These are phyloP conservation scores for Boletus rubroflammeus DNA, from an alignment of 768 basidiomycete genomes.

Conservation along the genomic window DNA sequence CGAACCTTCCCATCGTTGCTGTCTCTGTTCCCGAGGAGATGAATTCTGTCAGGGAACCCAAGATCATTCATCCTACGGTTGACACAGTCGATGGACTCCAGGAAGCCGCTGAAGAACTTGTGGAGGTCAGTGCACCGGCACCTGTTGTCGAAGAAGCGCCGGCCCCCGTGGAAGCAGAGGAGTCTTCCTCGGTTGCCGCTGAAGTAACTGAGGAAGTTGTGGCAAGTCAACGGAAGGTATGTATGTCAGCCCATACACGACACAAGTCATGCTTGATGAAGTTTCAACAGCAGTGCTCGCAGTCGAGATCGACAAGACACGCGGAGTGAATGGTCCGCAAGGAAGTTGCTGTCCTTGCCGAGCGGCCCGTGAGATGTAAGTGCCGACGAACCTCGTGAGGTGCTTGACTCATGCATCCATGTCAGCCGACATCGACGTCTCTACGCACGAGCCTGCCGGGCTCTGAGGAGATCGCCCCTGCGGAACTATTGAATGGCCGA, in stretches of 20 bases:
- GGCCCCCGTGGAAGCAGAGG: not conserved
- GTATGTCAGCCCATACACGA: no score
- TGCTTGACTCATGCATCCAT: not conserved
- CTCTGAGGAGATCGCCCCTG: not conserved
- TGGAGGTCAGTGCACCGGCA: not conserved
- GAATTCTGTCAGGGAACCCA: not conserved
- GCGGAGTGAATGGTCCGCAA: not conserved
- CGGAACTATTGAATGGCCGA: not conserved
- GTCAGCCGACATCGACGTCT: not conserved
- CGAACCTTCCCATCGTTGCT: not conserved
- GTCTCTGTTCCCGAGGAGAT: conserved; percentile 1
- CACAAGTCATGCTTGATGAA: not conserved
- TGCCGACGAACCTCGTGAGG: not conserved
- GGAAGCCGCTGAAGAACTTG: not conserved
- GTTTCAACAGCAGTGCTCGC: not conserved
- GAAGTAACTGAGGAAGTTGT: not conserved
- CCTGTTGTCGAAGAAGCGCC: not conserved
- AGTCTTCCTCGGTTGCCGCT: not conserved
- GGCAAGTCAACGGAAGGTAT: not conserved
- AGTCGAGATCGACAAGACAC: not conserved
- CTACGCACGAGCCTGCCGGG: not conserved
- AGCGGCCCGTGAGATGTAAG: conserved; percentile 8
- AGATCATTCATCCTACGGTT: not conserved
- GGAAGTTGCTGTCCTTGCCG: not conserved
- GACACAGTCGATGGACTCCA: not conserved